A percentile compares a stretch with the other conserved stretches of the same genome.
Conservation (phyloP, 1,284 basidiomycete genomes). For the Ceratobasidium sp. region DNA sequence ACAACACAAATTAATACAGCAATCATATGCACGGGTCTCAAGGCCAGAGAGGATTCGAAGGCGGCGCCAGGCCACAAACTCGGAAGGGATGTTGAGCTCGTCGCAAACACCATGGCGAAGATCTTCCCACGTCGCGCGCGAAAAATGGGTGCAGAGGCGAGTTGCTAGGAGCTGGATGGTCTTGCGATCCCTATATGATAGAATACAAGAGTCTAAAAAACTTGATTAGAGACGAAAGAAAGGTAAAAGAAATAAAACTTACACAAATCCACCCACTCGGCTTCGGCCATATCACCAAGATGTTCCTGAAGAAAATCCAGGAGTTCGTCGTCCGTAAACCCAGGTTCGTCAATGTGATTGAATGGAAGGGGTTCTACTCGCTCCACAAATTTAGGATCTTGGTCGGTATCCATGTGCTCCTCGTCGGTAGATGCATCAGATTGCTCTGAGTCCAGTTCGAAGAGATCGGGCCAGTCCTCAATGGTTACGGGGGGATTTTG, state of each 20-base stretch:
- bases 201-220: neutral
- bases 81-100: neutral
- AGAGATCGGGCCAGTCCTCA: neutral
- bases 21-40: constrained; percentile 21
- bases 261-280: constrained; percentile 17
- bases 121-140: constrained; percentile 4
- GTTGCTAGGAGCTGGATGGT: constrained; percentile 8
- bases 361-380: neutral
- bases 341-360: neutral
- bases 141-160: constrained; percentile 18
- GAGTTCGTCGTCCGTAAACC: constrained; percentile 5
- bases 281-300: constrained; percentile 13
- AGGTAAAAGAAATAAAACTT: neutral
- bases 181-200: constrained; percentile 3
- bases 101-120: constrained; percentile 13
- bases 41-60: constrained; percentile 25
- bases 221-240: neutral
- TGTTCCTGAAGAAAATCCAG: neutral
- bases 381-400: constrained; percentile 4
- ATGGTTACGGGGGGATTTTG: constrained; percentile 1
- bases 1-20: constrained; percentile 46
- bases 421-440: neutral
- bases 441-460: neutral
- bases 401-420: neutral
- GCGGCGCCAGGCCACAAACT: constrained; percentile 26